Percentiles rank a stretch among this genome's conserved stretches.
phyloP scores from a whole-genome alignment of 73 alveolate genomes.

The Tetrahymena borealis region DNA sequence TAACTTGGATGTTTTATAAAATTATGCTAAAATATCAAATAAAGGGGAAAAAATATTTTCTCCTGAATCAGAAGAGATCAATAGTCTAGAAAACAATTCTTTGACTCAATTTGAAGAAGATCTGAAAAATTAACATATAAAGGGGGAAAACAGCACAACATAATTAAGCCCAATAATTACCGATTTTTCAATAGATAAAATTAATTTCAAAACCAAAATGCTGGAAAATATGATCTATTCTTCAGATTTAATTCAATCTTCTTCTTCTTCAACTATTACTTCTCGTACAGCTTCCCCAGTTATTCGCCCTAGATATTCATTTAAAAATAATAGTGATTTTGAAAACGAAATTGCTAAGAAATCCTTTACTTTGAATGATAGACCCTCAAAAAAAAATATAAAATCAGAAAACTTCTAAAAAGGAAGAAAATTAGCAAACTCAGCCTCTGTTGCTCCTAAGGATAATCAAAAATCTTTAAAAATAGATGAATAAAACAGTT shows the following conservation, averaged over 20 bases:
- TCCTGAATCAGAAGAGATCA: not conserved
- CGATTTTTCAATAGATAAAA: not conserved
- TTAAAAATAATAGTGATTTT: not conserved
- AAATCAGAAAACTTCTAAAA: not conserved
- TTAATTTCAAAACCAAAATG: not conserved
- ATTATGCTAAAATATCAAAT: not conserved
- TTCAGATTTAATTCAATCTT: not conserved
- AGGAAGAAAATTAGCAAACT: not conserved
- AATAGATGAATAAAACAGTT: not conserved
- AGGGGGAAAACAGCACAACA: not conserved
- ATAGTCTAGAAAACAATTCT: not conserved
- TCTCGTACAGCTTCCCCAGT: not conserved
- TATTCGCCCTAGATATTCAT: not conserved
- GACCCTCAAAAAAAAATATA: not conserved
- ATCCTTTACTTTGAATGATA: too few species aligned
- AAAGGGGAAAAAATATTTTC: not conserved
- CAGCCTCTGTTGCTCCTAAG: not conserved
- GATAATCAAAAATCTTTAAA: not conserved
- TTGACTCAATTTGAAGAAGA: not conserved
- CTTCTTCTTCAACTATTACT: not conserved
- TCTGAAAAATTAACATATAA: not conserved
- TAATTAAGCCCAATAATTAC: not conserved
- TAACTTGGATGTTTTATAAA: not conserved
- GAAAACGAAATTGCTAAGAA: not conserved
- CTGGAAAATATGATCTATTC: not conserved